Evolutionary conservation across 2,329 filamentous ascomycete species (phyloP).

Genomic region (Myriangium duriaei): DNA sequence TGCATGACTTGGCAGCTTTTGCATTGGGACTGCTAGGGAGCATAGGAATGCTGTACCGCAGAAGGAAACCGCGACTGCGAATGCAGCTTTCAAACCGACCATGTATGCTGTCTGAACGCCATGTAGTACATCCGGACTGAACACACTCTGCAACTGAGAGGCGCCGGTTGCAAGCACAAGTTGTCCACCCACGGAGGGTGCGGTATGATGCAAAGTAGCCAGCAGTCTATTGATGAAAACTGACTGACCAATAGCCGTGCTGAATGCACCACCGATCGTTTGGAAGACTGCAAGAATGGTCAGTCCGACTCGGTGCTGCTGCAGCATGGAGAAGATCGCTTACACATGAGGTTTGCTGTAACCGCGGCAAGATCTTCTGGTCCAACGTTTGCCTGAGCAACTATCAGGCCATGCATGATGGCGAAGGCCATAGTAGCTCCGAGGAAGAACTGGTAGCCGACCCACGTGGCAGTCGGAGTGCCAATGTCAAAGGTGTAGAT

Average conservation of each 20-base stretch:
- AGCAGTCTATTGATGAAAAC: slow-evolving; percentile 6
- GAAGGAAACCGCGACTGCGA: slow-evolving; percentile 5
- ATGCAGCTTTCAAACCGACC: slow-evolving; percentile 7
- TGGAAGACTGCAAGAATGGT: slow-evolving; percentile 5
- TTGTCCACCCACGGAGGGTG: slow-evolving; percentile 1
- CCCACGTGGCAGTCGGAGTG: slow-evolving; percentile 17
- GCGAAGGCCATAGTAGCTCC: slow-evolving; percentile 18
- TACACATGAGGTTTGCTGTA: slow-evolving; percentile 5
- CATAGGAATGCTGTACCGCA: background rate
- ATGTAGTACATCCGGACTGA: slow-evolving; percentile 1
- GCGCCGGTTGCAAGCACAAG: slow-evolving; percentile 7
- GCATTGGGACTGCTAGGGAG: background rate
- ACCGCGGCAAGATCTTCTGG: slow-evolving; percentile 2
- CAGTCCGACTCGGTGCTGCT: background rate
- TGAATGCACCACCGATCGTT: slow-evolving; percentile 6
- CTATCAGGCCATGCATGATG: slow-evolving; percentile 3
- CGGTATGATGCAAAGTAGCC: background rate
- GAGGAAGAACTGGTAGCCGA: slow-evolving; percentile 22
- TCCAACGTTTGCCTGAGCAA: slow-evolving; percentile 5
- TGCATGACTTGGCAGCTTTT: background rate
- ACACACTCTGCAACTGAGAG: slow-evolving; percentile 5
- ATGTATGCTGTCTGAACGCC: slow-evolving; percentile 4
- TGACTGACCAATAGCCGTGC: slow-evolving; percentile 1
- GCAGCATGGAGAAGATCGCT: background rate
- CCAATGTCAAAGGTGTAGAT: slow-evolving; percentile 15